phyloP scores from a whole-genome alignment of 23 red algal species.

The Gracilariopsis chorda region DNA sequence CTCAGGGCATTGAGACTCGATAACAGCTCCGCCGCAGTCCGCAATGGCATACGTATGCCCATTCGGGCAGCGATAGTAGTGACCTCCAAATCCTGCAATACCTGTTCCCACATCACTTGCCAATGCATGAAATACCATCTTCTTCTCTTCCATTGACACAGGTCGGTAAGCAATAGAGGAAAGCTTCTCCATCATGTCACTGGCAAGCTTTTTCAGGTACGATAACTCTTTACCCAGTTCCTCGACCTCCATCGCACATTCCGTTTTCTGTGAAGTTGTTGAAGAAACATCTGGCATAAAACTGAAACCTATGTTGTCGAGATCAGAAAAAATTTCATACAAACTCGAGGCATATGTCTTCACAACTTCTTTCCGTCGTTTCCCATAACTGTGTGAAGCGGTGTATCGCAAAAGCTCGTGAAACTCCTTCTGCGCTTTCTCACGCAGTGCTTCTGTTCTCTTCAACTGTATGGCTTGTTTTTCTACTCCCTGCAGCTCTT shows the following conservation, averaged over 20 bases:
- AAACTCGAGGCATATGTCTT: not conserved
- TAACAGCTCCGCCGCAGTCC: conserved; percentile 1
- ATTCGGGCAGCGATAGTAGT: conserved; percentile 9
- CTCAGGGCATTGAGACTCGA: not conserved
- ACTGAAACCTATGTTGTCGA: not conserved
- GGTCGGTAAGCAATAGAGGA: not conserved
- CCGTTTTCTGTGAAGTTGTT: not conserved
- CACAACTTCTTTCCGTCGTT: not conserved
- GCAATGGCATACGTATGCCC: not conserved
- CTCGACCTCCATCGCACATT: not conserved
- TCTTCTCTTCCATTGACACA: not conserved
- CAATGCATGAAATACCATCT: not conserved
- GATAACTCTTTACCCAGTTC: not conserved
- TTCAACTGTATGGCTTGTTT: not conserved
- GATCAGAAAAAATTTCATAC: not conserved
- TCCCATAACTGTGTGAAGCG: not conserved
- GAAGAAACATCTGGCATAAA: not conserved
- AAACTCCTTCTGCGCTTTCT: not conserved
- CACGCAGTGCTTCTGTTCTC: not conserved
- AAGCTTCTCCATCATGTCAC: not conserved
- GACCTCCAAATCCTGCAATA: not conserved
- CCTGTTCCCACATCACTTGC: not conserved
- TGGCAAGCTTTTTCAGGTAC: not conserved
- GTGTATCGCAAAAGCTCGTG: not conserved
- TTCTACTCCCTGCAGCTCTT: not conserved